phyloP scores from a whole-genome alignment of 1,284 basidiomycete genomes.

The Cystobasidiaceae sp. region DNA sequence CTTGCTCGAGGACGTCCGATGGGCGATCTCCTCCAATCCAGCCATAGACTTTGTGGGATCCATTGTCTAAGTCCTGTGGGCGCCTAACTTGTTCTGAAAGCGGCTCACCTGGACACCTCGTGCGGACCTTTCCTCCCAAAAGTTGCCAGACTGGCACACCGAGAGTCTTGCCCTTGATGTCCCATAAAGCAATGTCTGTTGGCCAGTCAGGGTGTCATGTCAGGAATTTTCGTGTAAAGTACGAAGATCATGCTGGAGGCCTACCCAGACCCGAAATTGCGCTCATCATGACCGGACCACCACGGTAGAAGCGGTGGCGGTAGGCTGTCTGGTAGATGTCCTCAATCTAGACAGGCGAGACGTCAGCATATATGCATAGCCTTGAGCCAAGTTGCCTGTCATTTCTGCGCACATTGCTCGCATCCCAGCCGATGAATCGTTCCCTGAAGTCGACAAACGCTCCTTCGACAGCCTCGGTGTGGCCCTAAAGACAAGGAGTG shows the following conservation, averaged over 20 bases:
- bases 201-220: not conserved
- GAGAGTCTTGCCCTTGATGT: constrained; percentile 72
- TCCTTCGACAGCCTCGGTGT: constrained; percentile 71
- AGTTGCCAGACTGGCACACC: constrained; percentile 70
- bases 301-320: constrained; percentile 64
- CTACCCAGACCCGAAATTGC: constrained; percentile 41
- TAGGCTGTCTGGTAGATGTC: constrained; percentile 55
- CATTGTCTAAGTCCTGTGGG: not conserved
- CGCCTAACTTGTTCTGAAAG: not conserved
- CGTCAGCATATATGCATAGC: not conserved
- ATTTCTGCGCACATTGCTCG: constrained; percentile 65
- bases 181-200: constrained; percentile 59
- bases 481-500: constrained; percentile 52
- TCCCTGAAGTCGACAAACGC: constrained; percentile 59
- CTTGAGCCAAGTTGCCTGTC: not conserved
- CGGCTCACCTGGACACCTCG: constrained; percentile 47
- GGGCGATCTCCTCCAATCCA: constrained; percentile 72
- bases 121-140: constrained; percentile 65
- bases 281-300: constrained; percentile 66
- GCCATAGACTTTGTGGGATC: constrained; percentile 47
- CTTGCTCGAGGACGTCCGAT: constrained; percentile 58
- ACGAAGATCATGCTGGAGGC: constrained; percentile 29
- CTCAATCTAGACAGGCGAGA: constrained; percentile 16
- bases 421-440: constrained; percentile 61
- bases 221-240: not conserved